Evolutionary conservation across 306 rosid species (phyloP).

Genomic region (Cicer yamashitae): DNA sequence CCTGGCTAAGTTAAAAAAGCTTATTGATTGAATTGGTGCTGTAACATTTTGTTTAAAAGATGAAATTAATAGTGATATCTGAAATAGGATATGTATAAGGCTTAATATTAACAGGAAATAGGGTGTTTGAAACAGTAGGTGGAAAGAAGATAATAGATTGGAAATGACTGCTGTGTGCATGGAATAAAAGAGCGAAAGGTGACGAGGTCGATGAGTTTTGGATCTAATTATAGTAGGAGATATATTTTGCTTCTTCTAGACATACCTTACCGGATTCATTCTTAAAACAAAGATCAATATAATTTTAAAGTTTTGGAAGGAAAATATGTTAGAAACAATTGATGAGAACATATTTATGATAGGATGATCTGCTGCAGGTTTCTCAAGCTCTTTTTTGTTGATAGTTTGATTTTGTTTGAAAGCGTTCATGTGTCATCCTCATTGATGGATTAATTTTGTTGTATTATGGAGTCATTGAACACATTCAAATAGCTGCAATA

Average conservation of each 20-base stretch:
- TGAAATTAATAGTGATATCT: slow-evolving; percentile 15
- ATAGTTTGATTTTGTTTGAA: slow-evolving; percentile 31
- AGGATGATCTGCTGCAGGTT: slow-evolving; percentile 24
- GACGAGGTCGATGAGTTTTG: neutral
- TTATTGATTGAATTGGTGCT: slow-evolving; percentile 18
- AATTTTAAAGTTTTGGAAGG: slow-evolving; percentile 10
- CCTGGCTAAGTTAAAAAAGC: slow-evolving; percentile 19
- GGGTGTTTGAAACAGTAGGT: neutral
- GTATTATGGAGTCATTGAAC: slow-evolving; percentile 9
- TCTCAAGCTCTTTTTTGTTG: slow-evolving; percentile 35
- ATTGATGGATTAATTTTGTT: slow-evolving; percentile 8
- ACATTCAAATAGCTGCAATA: neutral
- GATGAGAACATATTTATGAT: slow-evolving; percentile 27
- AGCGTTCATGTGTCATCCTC: slow-evolving; percentile 16
- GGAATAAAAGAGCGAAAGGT: slow-evolving; percentile 16
- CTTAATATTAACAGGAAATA: slow-evolving; percentile 13
- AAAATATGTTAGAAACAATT: neutral
- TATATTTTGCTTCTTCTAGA: slow-evolving; percentile 4
- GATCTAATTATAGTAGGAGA: slow-evolving; percentile 34
- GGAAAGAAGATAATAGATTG: slow-evolving; percentile 8
- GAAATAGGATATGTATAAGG: slow-evolving; percentile 1
- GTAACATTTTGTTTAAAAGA: slow-evolving; percentile 18
- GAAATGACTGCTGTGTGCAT: slow-evolving; percentile 29
- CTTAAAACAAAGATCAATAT: neutral
- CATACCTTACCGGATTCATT: neutral